Evolutionary conservation across 2,329 filamentous ascomycete species (phyloP).

Genomic region (Fusarium denticulatum): DNA sequence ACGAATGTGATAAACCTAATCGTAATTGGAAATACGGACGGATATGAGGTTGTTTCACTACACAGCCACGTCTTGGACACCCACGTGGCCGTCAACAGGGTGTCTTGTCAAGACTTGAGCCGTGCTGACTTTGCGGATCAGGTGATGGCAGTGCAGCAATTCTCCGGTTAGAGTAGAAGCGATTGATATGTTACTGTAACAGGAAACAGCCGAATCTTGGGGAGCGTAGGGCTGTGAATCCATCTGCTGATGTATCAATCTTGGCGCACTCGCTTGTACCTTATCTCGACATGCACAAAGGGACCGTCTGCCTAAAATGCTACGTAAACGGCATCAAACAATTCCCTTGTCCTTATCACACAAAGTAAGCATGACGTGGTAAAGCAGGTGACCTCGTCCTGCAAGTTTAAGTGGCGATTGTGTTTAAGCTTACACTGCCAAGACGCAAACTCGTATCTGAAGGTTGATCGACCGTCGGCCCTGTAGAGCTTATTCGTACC

Average conservation of each 20-base stretch:
- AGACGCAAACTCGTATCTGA: slow-evolving; percentile 8
- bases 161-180: neutral
- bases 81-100: neutral
- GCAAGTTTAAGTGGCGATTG: neutral
- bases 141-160: neutral
- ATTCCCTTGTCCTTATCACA: neutral
- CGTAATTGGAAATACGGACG: neutral
- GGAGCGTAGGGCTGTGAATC: neutral
- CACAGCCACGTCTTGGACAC: neutral
- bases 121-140: neutral
- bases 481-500: neutral
- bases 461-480: neutral
- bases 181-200: neutral
- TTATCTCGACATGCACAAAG: neutral
- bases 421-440: slow-evolving; percentile 20
- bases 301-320: neutral
- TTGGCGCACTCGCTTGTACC: neutral
- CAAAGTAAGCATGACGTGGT: neutral
- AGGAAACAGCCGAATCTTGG: neutral
- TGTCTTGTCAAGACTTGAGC: neutral
- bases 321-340: neutral
- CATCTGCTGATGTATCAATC: neutral
- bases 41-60: neutral
- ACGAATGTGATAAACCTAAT: neutral
- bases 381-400: neutral